A percentile compares a stretch with the other conserved stretches of the same genome.
Conservation (phyloP, 2,329 filamentous ascomycete genomes). For the Cadophora sp. region DNA sequence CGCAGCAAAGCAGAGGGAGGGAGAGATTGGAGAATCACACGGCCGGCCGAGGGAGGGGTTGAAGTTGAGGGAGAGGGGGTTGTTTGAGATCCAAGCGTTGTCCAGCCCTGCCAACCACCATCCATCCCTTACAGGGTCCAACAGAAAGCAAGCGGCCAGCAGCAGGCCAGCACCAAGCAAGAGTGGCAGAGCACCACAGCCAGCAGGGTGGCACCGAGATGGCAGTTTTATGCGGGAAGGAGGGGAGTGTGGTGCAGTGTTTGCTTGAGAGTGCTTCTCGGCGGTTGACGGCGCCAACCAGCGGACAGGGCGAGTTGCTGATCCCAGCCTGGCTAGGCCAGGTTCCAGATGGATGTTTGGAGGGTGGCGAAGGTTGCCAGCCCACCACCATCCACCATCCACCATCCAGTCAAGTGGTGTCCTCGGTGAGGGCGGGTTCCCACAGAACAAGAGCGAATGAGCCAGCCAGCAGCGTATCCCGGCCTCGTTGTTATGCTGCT, state of each 20-base stretch:
- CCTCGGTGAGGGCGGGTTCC: slow-evolving; percentile 9
- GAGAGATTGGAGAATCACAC: neutral
- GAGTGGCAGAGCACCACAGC: slow-evolving; percentile 6
- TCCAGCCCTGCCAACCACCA: slow-evolving; percentile 10
- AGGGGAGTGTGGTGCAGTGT: slow-evolving; percentile 1
- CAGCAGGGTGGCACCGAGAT: slow-evolving; percentile 3
- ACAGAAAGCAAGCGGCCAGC: slow-evolving; percentile 12
- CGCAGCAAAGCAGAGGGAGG: slow-evolving; percentile 1
- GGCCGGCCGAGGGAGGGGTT: neutral
- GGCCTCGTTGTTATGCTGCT: too few relatives aligned
- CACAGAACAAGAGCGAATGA: slow-evolving; percentile 1
- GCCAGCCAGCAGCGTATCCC: too few relatives aligned
- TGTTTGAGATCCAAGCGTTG: slow-evolving; percentile 23
- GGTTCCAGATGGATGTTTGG: slow-evolving; percentile 23
- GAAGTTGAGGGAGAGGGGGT: slow-evolving; percentile 4
- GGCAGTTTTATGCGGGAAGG: slow-evolving; percentile 25
- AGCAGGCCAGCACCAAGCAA: neutral
- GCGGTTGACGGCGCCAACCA: slow-evolving; percentile 24
- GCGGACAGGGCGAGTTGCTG: slow-evolving; percentile 1
- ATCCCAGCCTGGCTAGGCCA: slow-evolving; percentile 21
- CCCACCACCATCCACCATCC: neutral
- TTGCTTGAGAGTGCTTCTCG: slow-evolving; percentile 20
- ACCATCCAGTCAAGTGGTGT: neutral
- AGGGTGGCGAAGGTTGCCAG: slow-evolving; percentile 4
- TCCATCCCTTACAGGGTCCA: slow-evolving; percentile 1